Conservation (phyloP, 2,329 filamentous ascomycete species). For the Paecilomyces variotii region DNA sequence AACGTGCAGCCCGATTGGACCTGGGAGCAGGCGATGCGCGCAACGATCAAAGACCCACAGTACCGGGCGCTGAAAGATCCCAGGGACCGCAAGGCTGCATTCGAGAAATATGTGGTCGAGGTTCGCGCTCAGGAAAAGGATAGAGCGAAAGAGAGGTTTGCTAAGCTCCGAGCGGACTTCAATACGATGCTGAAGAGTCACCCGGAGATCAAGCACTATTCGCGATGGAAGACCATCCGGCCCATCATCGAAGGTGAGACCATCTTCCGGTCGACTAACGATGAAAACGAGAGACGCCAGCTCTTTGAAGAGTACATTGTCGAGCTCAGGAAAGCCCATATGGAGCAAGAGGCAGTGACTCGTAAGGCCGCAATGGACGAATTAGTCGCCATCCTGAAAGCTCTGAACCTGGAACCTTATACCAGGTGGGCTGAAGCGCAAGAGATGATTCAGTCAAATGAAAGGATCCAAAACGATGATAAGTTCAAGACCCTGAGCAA, state of each 20-base stretch:
- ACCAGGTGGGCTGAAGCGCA: slow-evolving; percentile 92
- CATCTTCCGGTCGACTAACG: slow-evolving; percentile 83
- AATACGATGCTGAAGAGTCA: slow-evolving; percentile 92
- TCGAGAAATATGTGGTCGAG: slow-evolving; percentile 91
- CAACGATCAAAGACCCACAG: slow-evolving; percentile 81
- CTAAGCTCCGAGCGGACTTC: slow-evolving; percentile 90
- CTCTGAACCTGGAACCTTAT: slow-evolving; percentile 80
- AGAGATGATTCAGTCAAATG: slow-evolving; percentile 67
- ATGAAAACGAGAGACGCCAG: slow-evolving; percentile 79
- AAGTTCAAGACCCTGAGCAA: slow-evolving; percentile 81
- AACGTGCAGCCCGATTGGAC: slow-evolving; percentile 86
- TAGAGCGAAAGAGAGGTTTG: slow-evolving; percentile 82
- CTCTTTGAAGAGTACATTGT: slow-evolving; percentile 90
- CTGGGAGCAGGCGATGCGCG: slow-evolving; percentile 83
- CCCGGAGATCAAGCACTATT: slow-evolving; percentile 94
- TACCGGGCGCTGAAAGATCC: slow-evolving; percentile 91
- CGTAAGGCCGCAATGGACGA: slow-evolving; percentile 80
- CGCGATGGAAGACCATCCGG: slow-evolving; percentile 90
- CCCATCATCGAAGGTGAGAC: slow-evolving; percentile 93
- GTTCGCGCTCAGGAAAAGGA: slow-evolving; percentile 88
- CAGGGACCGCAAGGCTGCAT: slow-evolving; percentile 79
- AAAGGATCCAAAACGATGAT: slow-evolving; percentile 69
- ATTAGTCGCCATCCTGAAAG: slow-evolving; percentile 67
- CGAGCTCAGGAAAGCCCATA: slow-evolving; percentile 71
- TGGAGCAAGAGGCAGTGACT: slow-evolving; percentile 63